Evolutionary conservation across 257 asterid species (phyloP), one percentile per base, ranked within the genome.

Genomic region (Salvia splendens): DNA sequence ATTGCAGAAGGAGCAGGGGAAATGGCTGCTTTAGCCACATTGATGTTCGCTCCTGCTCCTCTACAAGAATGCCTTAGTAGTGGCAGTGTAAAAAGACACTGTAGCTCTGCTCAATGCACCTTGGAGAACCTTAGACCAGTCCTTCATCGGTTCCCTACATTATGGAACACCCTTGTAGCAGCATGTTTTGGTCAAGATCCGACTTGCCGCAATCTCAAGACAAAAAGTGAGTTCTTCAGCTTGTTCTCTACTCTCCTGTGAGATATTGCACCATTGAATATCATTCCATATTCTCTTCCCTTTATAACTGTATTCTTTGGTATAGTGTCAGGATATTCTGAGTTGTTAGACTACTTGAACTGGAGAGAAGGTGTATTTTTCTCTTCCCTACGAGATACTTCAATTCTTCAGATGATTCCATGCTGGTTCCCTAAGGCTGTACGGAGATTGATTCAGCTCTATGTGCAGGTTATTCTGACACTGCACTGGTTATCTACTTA

Each of bases 1-100:
- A 91, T 94, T 54, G 99, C 99, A 5, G 99, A 94, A 85, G 95
- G 95, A 80, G 95, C 96, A 47, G 96, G 99, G 71, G 99, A 91
- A 84, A 85, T 87, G 85, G 95, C 96, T 12, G 96, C 99, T 76
- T 70, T 94, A 77, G 99, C 97, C 77, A 94, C 99, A 66, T 81
- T 91, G 71, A 88, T 91, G 89, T 91, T 85, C 83, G 92, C 99
- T 62, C 95, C 97, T 64, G 59, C 81, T 67, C 96, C 95, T 63
- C 80, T 90, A 70, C 95, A 88, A 84, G 97, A 88, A 73, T 94
- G 99, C 85, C 85, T 94, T 53, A 90, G 88, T 73, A 90, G 95
- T 80, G 97, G 97, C 43, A 88, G 97, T 71, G 91, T 90, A 73
- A 91, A 89, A 81, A 83, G 96, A 83, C 86, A 80, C 52, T 80